Base-by-base conservation (phyloP, 108 stramenopile genomes). In the Schizochytrium sp. region DNA sequence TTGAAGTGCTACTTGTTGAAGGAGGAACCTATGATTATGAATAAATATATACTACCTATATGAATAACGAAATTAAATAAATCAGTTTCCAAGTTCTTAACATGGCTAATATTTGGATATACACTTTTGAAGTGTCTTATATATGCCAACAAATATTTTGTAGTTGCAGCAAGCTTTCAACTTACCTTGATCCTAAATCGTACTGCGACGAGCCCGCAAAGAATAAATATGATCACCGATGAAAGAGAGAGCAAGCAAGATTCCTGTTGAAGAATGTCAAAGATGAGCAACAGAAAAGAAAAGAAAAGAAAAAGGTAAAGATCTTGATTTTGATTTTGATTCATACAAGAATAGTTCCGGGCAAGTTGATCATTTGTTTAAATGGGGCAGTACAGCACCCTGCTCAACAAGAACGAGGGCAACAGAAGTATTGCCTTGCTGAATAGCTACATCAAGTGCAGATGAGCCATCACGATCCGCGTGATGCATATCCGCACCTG, bases 331-430 rank as follows among this genome's bases (percentile, higher is more conserved):
- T 28, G 28, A 28, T 28, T 28, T 28, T 28, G 28, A 28, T 28
- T 28, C 28, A 28, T 28, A 28, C 28, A 28, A 28, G 28, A 28
- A 28, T 28, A 28, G 10, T 58, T 58, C 13, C 57, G 57, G 13
- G 57, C 17, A 15, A 17, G 13, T 58, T 17, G 57, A 10, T 17
- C 15, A 69, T 44, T 69, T 69, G 64, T 69, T 69, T 44, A 69
- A 69, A 38, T 69, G 53, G 13, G 76, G 53, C 38, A 83, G 76
- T 1, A 83, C 76, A 7, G 76, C 76, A 38, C 76, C 76, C 5
- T 83, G 76, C 55, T 55, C 50, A 38, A 83, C 76, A 40, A 83
- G 76, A 10, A 55, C 76, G 50, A 83, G 50, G 0, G 76, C 76
- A n/a, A 55, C 28, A 5, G 10, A 10, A 7, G 47, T 10, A 53